A percentile compares a stretch with the other conserved stretches of the same genome.
These are phyloP conservation scores for Carallia pectinifolia DNA, from an alignment of 345 rosid species.

Conservation along the genomic window DNA sequence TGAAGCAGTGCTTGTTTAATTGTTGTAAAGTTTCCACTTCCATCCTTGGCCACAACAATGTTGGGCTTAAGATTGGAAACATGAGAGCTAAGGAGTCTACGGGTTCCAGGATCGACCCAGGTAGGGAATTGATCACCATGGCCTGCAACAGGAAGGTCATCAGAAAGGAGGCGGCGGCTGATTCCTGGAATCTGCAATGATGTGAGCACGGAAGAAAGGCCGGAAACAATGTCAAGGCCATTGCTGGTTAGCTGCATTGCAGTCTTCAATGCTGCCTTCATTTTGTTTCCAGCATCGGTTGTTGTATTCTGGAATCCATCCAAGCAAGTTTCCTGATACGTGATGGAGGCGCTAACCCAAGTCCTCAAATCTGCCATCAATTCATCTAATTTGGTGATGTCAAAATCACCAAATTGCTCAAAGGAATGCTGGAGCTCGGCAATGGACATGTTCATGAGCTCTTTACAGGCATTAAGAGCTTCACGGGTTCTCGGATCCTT, in stretches of 20 bases:
- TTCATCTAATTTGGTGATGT: conserved; percentile 28
- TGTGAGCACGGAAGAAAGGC: conserved; percentile 36
- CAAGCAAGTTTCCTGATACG: conserved; percentile 69
- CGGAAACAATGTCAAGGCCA: conserved; percentile 59
- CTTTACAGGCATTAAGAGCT: conserved; percentile 58
- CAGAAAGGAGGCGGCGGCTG: conserved; percentile 28
- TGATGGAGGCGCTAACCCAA: conserved; percentile 78
- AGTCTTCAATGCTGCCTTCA: conserved; percentile 45
- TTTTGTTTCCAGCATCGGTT: conserved; percentile 48
- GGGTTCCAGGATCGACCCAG: conserved; percentile 32
- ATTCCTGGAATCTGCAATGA: conserved; percentile 24
- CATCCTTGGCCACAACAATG: conserved; percentile 68
- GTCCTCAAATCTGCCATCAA: conserved; percentile 40
- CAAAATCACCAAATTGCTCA: conserved; percentile 35
- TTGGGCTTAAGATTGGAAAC: conserved; percentile 33
- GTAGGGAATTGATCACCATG: conserved; percentile 26
- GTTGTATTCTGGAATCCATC: conserved; percentile 62
- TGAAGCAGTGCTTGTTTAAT: conserved; percentile 45
- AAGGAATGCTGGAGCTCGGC: conserved; percentile 49
- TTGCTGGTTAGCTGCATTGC: conserved; percentile 54
- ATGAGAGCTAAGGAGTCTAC: conserved; percentile 32
- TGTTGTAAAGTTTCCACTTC: conserved; percentile 64
- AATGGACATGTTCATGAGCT: conserved; percentile 55
- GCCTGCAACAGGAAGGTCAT: conserved; percentile 9
- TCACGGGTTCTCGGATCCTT: conserved; percentile 48